Evolutionary conservation across 371 early-diverging fungal genomes (phyloP).

Genomic region (Actinomortierella ambigua): DNA sequence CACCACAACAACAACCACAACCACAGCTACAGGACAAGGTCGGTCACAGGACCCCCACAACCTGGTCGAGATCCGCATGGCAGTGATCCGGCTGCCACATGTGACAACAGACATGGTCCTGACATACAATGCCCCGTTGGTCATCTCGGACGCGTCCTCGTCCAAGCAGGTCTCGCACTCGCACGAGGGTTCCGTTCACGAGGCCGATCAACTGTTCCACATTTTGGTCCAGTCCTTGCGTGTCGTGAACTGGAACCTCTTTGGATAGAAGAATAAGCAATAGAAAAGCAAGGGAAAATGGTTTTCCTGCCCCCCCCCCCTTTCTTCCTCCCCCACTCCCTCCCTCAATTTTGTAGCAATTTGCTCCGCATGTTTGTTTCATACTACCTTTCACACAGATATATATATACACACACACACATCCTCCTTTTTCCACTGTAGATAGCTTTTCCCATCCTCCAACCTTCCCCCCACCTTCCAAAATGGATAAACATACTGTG

Average conservation of each 20-base stretch:
- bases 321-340: too few species aligned
- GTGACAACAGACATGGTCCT: constrained; percentile 77
- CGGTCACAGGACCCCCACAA: constrained; percentile 61
- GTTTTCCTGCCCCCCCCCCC: too few species aligned
- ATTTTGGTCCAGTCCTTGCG: constrained; percentile 48
- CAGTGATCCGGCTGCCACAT: constrained; percentile 65
- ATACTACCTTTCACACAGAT: too few species aligned
- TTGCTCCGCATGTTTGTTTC: too few species aligned
- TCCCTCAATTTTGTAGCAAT: too few species aligned
- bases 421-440: too few species aligned
- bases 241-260: constrained; percentile 66
- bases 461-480: too few species aligned
- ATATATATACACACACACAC: too few species aligned
- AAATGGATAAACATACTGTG: too few species aligned
- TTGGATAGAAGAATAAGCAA: constrained; percentile 47
- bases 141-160: constrained; percentile 47
- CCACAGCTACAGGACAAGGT: neutral
- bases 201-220: constrained; percentile 56
- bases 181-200: constrained; percentile 33
- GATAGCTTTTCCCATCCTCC: too few species aligned
- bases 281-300: too few species aligned
- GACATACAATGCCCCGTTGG: constrained; percentile 70
- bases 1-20: neutral
- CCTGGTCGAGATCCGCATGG: constrained; percentile 68
- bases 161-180: constrained; percentile 40